Evolutionary conservation across 1,284 basidiomycete species (phyloP), one percentile per base, ranked within the genome.

Genomic region (Coniferiporia weirii): DNA sequence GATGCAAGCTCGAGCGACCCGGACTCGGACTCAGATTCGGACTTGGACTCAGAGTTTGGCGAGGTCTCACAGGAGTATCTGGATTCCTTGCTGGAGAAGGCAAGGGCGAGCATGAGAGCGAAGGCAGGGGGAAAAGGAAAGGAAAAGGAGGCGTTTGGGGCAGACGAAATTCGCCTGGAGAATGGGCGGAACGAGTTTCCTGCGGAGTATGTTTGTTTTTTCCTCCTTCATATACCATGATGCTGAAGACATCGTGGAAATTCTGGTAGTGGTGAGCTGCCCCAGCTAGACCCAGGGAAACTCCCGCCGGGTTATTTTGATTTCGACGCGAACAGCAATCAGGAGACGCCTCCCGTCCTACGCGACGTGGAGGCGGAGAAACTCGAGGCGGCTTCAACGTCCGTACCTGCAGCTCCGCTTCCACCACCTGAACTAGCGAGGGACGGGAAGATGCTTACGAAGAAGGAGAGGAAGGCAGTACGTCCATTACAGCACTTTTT

Each of bases 401-500:
- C 71, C 19, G 71, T 72, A 1, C 84, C 85, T 34, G 76, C 50
- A 20, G 36, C 80, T 44, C 83, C 85, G 27, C 67, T 76, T 32
- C 76, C 76, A 20, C 81, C 84, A 8, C 81, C 83, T 19, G 83
- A 85, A 62, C 72, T 84, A 7, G 76, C 76, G 45, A 81, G 79
- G 61, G 74, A 78, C 13, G 84, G 84, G 53, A 84, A 83, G 66
- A 76, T 77, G 8, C 66, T 88, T 40, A 90, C 85, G 17, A 89
- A 81, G 68, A 85, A 78, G 65, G 77, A 89, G 69, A 79, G 75
- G 71, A 91, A 85, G 72, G 82, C 81, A 65, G 89, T 90, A 66
- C 52, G 75, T 68, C 55, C 54, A 17, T 53, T 32, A 13, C 58
- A 15, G 45, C 32, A 22, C 36, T 52, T 43, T 64, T 46, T 10